Conservation (phyloP, 1,139 yeast genomes). For the Candida freyschussii region DNA sequence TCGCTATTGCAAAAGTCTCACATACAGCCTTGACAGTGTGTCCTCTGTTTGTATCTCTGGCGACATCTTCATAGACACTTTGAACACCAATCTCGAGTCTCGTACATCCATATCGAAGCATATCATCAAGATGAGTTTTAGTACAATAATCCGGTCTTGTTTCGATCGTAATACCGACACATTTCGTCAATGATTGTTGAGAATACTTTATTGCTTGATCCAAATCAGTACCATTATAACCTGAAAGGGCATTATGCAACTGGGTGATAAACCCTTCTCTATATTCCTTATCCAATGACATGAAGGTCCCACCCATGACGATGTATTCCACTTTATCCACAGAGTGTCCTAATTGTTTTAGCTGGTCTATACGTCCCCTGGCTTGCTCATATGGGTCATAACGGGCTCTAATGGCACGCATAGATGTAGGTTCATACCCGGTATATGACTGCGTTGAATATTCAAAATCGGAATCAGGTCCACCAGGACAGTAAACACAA, state of each 20-base stretch:
- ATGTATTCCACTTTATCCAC: constrained; percentile 97
- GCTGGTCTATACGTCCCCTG: constrained; percentile 93
- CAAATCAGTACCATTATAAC: constrained; percentile 80
- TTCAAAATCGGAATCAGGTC: constrained; percentile 97
- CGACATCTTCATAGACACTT: constrained; percentile 96
- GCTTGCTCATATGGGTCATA: constrained; percentile 99
- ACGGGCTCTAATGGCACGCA: constrained; percentile 97
- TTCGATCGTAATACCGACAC: constrained; percentile 98
- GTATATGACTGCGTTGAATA: constrained; percentile 97
- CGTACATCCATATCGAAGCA: constrained; percentile 95
- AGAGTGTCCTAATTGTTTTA: constrained; percentile 91
- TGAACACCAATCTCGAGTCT: constrained; percentile 97
- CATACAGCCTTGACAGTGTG: constrained; percentile 96
- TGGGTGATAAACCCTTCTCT: constrained; percentile 85
- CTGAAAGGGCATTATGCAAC: constrained; percentile 91
- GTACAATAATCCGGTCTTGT: constrained; percentile 99
- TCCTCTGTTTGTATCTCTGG: constrained; percentile 97
- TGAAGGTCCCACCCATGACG: constrained; percentile 98
- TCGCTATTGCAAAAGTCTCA: constrained; percentile 91
- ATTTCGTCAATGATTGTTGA: constrained; percentile 91
- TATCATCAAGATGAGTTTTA: constrained; percentile 89
- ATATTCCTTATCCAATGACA: constrained; percentile 88
- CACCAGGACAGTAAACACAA: constrained; percentile 99
- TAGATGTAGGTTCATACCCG: constrained; percentile 97
- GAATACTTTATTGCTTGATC: constrained; percentile 90